phyloP scores from a whole-genome alignment of 192 early-diverging fungal species.

The Coemansia sp. region DNA sequence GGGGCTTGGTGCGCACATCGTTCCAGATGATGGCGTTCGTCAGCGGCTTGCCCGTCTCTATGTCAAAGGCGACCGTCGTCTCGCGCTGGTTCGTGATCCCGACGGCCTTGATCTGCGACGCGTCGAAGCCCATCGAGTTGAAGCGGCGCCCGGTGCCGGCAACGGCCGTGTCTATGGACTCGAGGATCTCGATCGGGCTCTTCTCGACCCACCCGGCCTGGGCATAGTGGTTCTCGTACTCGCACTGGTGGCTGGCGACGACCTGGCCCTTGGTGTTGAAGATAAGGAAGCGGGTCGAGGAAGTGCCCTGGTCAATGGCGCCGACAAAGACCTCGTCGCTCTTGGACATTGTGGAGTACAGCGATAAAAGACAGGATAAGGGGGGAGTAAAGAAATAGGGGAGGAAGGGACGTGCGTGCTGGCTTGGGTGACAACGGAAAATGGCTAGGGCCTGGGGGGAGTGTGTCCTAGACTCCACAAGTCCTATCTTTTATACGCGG shows the following conservation, averaged over 20 bases:
- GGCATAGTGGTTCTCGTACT: constrained; percentile 75
- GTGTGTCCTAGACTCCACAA: too few relatives aligned
- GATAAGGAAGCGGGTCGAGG: constrained; percentile 84
- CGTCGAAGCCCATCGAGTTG: constrained; percentile 53
- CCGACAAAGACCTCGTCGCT: constrained; percentile 55
- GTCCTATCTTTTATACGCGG: too few relatives aligned
- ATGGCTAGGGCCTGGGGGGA: too few relatives aligned
- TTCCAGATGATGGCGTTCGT: constrained; percentile 90
- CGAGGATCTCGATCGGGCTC: constrained; percentile 70
- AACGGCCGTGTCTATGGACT: constrained; percentile 63
- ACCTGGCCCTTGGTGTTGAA: constrained; percentile 72
- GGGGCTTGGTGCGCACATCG: constrained; percentile 73
- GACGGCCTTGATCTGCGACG: constrained; percentile 57
- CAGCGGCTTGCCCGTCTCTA: constrained; percentile 66
- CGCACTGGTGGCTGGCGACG: constrained; percentile 68
- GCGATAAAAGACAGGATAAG: not conserved
- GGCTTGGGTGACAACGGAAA: too few relatives aligned
- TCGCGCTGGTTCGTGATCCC: constrained; percentile 96
- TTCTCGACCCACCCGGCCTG: constrained; percentile 86
- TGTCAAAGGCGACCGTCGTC: constrained; percentile 89
- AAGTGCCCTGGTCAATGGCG: constrained; percentile 93
- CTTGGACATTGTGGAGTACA: constrained; percentile 20
- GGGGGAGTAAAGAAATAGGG: not conserved
- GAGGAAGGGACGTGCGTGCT: too few relatives aligned
- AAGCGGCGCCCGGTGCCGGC: constrained; percentile 59